Base-by-base conservation (phyloP, 108 stramenopile species). In the Schizochytrium sp. region DNA sequence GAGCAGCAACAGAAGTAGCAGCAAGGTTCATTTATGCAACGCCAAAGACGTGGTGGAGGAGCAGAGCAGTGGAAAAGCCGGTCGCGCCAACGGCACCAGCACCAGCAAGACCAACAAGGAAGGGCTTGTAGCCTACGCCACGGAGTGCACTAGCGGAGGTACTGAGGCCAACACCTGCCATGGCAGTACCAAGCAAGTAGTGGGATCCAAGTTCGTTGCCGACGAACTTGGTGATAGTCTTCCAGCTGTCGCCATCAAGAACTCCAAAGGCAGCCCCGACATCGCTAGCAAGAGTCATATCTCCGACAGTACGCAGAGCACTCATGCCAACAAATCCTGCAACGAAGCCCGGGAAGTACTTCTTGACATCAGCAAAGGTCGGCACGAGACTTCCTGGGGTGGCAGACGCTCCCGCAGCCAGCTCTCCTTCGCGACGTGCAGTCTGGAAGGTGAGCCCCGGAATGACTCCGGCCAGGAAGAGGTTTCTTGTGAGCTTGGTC, bases 101-200 rank as follows among this genome's bases (percentile, higher is more conserved):
- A 4, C 94, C 94, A 1, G 93, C 73, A 87, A 87, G 93, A 13
- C 94, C 94, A 2, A 94, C 94, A 8, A 92, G 89, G 89, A 94
- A 94, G 2, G 94, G 94, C 47, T 90, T 92, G 91, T 90, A 91
- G 28, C 94, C 94, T 10, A 93, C 94, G 5, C 94, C 93, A 56
- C 90, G 61, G 28, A 94, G 58, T 38, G 92, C 76, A 55, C 76
- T 60, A 0, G 61, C 83, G 15, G 89, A 90, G 49, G 93, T 93
- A 72, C 89, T 90, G 90, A 94, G 87, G 19, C 94, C 94, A 12
- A 94, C 94, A 2, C 92, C 94, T 19, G 94, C 94, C 93, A 94
- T 93, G 53, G 93, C 94, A 3, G 94, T 94, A 40, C 93, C 94
- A 41, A 94, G 89, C 40, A 92, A 89, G 83, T 90, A 93, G 72